These are phyloP conservation scores for Coemansia sp. DNA, from an alignment of 192 early-diverging fungal genomes.

Conservation along the genomic window DNA sequence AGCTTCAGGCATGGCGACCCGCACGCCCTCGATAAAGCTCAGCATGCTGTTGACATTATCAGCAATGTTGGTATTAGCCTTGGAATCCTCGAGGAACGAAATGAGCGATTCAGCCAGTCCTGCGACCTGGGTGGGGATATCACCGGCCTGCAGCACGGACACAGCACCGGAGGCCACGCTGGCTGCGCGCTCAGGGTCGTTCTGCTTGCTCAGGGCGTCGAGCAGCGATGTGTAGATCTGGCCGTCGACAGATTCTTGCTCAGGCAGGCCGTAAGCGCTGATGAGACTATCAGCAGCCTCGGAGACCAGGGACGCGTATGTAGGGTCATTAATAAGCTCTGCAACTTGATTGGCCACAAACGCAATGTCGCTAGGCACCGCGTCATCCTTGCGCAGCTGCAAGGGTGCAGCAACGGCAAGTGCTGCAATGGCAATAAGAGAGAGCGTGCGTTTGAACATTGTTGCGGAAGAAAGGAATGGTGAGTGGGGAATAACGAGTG, in stretches of 20 bases:
- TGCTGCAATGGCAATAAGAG: not conserved
- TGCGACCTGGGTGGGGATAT: not conserved
- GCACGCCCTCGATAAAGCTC: not conserved
- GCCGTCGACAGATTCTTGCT: not conserved
- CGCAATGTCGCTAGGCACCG: not conserved
- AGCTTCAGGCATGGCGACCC: not conserved
- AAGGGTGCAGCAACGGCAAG: not conserved
- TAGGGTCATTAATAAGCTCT: not conserved
- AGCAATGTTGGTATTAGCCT: constrained; percentile 4
- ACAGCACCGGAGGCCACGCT: not conserved
- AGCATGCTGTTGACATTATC: not conserved
- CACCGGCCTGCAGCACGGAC: not conserved
- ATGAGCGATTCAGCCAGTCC: not conserved
- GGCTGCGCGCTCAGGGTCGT: not conserved
- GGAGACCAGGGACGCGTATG: not conserved
- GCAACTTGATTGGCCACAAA: not conserved
- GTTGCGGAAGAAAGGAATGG: not conserved
- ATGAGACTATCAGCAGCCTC: not conserved
- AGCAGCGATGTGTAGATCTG: not conserved
- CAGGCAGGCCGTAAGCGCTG: not conserved
- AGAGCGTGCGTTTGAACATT: not conserved
- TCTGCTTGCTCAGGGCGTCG: not conserved
- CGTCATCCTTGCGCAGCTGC: not conserved
- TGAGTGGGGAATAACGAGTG: no score
- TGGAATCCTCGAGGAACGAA: not conserved